Evolutionary conservation across 2,329 filamentous ascomycete species (phyloP), one percentile per base, ranked within the genome.

Genomic region (Aspergillus cejpii): DNA sequence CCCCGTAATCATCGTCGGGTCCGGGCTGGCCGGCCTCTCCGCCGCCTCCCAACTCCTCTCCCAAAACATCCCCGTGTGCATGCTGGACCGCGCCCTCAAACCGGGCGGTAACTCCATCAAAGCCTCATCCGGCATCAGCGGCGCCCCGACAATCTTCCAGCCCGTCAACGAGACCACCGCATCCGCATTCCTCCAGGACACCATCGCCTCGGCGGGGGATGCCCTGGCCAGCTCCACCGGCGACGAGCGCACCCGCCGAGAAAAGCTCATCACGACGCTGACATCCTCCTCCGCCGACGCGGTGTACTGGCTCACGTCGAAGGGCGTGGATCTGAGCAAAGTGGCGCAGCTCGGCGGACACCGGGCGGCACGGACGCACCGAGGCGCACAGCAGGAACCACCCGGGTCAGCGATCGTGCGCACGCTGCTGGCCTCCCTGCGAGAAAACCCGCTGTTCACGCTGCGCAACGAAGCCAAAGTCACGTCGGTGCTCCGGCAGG

Each of bases 91-190:
- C 15, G 72, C 74, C 0, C 57, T 73, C 2, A 81, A 80, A 55
- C 77, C 80, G 0, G 80, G 80, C 27, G 79, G 80, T 1, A 83
- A 84, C 55, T 79, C 74, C 55, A 81, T 84, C 63, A 84, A 84
- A 62, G 80, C 80, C 0, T 83, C 80, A 0, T 83, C 79, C 0
- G 80, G 80, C 0, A 84, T 84, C 61, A 83, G 82, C 51, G 80
- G 78, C 5, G 78, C 78, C 0, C 72, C 73, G 0, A 83, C 80
- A 0, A 69, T 67, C 3, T 82, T 77, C 49, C 81, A 84, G 57
- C 60, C 62, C 8, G 63, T 56, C 2, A 42, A 27, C 31, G 68
- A 74, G n/a, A 20, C 27, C 5, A 36, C 34, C 34, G 58, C 64
- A 1, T n/a, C n/a, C n/a, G 53, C 63, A 0, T 83, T 81, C 54